Conservation (phyloP, 2,329 filamentous ascomycete species). For the Samsoniella hepiali region DNA sequence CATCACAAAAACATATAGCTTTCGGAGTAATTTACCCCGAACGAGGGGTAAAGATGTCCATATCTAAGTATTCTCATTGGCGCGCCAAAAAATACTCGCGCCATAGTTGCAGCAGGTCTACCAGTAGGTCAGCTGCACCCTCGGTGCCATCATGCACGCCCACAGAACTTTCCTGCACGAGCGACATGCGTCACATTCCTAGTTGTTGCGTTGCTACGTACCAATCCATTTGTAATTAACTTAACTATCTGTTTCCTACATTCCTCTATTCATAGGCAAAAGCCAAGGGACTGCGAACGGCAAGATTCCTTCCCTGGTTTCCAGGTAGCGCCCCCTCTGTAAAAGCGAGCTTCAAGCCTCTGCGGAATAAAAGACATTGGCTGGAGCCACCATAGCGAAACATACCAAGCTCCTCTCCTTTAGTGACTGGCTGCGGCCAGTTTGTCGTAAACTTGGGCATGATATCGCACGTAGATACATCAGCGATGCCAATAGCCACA, state of each 20-base stretch:
- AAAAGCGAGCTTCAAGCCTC: conserved; percentile 42
- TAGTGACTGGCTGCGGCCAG: conserved; percentile 29
- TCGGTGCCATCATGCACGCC: not conserved
- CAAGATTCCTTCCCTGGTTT: not conserved
- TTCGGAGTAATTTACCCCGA: too few species aligned
- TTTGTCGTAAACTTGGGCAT: conserved; percentile 24
- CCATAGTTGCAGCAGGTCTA: too few species aligned
- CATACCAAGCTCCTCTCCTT: conserved; percentile 69
- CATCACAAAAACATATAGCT: too few species aligned
- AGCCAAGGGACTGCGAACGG: conserved; percentile 4
- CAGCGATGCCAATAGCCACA: conserved; percentile 68
- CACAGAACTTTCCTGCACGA: not conserved
- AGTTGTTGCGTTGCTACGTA: too few species aligned
- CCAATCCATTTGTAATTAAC: too few species aligned
- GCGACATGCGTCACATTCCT: not conserved
- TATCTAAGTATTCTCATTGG: not conserved
- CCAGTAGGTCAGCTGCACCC: not conserved
- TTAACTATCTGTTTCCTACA: not conserved
- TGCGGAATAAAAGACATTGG: conserved; percentile 61
- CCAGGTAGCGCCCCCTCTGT: conserved; percentile 21
- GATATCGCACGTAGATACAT: conserved; percentile 64
- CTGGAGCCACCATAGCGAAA: conserved; percentile 70
- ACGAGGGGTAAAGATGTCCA: too few species aligned
- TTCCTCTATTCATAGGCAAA: not conserved
- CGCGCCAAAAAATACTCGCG: too few species aligned